A percentile compares a stretch with the other conserved stretches of the same genome.
These are phyloP conservation scores for Penicillium canariense DNA, from an alignment of 495 filamentous ascomycete species.

Conservation along the genomic window DNA sequence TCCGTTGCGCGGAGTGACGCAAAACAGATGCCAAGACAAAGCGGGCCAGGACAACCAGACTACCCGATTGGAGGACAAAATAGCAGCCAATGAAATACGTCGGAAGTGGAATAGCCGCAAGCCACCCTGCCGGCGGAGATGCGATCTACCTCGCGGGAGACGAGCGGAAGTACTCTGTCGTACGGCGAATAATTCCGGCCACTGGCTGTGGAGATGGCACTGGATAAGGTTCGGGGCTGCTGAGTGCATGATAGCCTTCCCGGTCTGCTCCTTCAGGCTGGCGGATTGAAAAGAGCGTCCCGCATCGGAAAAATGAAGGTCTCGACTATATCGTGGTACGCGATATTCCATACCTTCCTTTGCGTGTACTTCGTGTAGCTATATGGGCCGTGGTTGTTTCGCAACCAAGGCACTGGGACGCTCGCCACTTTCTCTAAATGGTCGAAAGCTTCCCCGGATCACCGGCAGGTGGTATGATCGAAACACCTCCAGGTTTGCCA, in stretches of 20 bases:
- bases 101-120: neutral
- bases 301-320: too few relatives aligned
- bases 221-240: too few relatives aligned
- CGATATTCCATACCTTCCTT: neutral
- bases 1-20: neutral
- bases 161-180: too few relatives aligned
- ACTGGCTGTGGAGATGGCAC: too few relatives aligned
- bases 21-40: neutral
- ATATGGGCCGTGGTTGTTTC: neutral
- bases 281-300: too few relatives aligned
- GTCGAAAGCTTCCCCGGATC: neutral
- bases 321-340: too few relatives aligned
- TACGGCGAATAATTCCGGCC: too few relatives aligned
- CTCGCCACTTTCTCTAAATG: neutral
- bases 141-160: neutral
- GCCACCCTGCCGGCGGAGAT: neutral
- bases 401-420: constrained; percentile 9
- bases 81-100: neutral
- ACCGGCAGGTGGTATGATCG: too few relatives aligned
- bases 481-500: too few relatives aligned
- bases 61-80: neutral
- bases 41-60: neutral
- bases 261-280: too few relatives aligned
- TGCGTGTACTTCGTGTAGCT: neutral
- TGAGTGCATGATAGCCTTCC: too few relatives aligned